Conservation (phyloP, 768 basidiomycete genomes). For the Suillus spraguei region DNA sequence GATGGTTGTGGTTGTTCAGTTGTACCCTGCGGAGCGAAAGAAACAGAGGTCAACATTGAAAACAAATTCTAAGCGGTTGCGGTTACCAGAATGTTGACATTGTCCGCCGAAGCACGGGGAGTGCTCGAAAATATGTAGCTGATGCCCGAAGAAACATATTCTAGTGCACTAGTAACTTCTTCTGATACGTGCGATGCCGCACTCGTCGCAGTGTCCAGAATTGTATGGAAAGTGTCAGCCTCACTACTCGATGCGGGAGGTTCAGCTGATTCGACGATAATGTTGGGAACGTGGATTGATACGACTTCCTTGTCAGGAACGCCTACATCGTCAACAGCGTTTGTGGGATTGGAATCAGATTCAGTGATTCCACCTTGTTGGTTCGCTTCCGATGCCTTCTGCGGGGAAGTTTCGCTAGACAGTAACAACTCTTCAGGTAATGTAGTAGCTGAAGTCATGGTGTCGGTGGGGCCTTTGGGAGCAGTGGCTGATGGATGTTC, state of each 20-base stretch:
- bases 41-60: not conserved
- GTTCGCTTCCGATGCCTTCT: not conserved
- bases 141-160: not conserved
- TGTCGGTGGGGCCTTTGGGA: constrained; percentile 14
- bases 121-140: constrained; percentile 1
- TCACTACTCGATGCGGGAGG: not conserved
- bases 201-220: not conserved
- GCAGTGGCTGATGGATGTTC: not conserved
- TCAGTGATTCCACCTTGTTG: constrained; percentile 1
- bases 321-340: not conserved
- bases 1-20: constrained; percentile 4
- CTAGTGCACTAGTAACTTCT: not conserved
- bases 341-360: not conserved
- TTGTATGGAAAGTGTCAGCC: not conserved
- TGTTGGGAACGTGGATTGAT: not conserved
- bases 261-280: not conserved
- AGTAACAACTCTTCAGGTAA: not conserved
- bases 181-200: not conserved
- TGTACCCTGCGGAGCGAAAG: not conserved
- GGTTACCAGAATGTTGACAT: not conserved
- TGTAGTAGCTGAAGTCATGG: constrained; percentile 8
- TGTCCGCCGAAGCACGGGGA: not conserved
- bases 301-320: not conserved
- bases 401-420: not conserved
- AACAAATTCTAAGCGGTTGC: too few species aligned